These are phyloP conservation scores for Chlamydomonas reinhardtii DNA, from an alignment of 163 green algal genomes.

Conservation along the genomic window DNA sequence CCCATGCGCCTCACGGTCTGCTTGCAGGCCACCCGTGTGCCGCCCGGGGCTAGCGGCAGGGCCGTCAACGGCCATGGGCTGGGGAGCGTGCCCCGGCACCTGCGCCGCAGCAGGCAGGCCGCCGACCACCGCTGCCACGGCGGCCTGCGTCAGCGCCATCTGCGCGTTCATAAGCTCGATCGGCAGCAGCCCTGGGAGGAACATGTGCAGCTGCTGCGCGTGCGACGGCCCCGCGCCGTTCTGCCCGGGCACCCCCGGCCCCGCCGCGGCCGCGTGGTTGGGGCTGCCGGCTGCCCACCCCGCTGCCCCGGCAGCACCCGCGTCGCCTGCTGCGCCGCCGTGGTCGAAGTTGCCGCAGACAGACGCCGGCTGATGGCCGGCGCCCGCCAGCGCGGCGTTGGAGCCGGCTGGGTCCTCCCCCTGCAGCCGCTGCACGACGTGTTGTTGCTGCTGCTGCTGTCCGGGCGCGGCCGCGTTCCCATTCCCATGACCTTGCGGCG, in stretches of 20 bases:
- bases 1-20: background rate
- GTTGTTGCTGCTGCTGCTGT: background rate
- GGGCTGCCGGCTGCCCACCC: too few species aligned
- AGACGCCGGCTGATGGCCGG: too few species aligned
- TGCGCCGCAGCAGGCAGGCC: background rate
- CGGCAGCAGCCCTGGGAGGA: conserved; percentile 26
- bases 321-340: background rate
- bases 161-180: conserved; percentile 2
- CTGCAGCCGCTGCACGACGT: background rate
- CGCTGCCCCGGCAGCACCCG: too few species aligned
- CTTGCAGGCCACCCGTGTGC: background rate
- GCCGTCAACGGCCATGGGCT: background rate
- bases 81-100: background rate
- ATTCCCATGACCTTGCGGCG: background rate
- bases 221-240: too few species aligned
- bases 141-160: conserved; percentile 13
- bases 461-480: background rate
- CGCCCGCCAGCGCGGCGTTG: too few species aligned
- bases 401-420: background rate
- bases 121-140: background rate
- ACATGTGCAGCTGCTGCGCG: conserved; percentile 4
- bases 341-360: background rate
- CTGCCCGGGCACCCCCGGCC: too few species aligned
- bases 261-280: too few species aligned
- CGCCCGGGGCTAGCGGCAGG: too few species aligned